These are phyloP conservation scores for Cytospora paraplurivora DNA, from an alignment of 2,329 filamentous ascomycete genomes.

Conservation along the genomic window DNA sequence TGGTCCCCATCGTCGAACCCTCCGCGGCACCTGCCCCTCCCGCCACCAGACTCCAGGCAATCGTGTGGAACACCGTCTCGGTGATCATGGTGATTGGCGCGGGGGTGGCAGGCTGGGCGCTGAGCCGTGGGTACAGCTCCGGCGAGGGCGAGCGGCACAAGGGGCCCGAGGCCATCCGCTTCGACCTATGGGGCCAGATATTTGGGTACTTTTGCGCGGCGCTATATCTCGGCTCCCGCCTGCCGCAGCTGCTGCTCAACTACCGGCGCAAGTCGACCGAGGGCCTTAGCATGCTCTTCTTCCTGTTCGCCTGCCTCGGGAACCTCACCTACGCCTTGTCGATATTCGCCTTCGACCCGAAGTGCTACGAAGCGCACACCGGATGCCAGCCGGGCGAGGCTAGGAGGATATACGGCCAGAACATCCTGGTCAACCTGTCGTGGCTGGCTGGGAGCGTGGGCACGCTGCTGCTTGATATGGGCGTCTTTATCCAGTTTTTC, in stretches of 20 bases:
- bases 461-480: slow-evolving; percentile 80
- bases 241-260: slow-evolving; percentile 91
- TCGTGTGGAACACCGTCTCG: slow-evolving; percentile 73
- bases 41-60: slow-evolving; percentile 56
- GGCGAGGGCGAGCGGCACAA: slow-evolving; percentile 47
- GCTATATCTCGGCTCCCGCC: slow-evolving; percentile 83
- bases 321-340: slow-evolving; percentile 92
- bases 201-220: slow-evolving; percentile 92
- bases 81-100: slow-evolving; percentile 82
- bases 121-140: slow-evolving; percentile 56
- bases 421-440: slow-evolving; percentile 86
- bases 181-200: slow-evolving; percentile 80
- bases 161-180: slow-evolving; percentile 52
- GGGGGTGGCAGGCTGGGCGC: slow-evolving; percentile 83
- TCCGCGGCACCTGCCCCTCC: slow-evolving; percentile 45
- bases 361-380: slow-evolving; percentile 52
- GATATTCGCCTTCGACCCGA: slow-evolving; percentile 86
- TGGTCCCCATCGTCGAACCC: slow-evolving; percentile 69
- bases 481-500: slow-evolving; percentile 91
- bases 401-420: slow-evolving; percentile 68
- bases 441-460: slow-evolving; percentile 91
- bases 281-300: slow-evolving; percentile 91
- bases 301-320: slow-evolving; percentile 92
- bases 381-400: slow-evolving; percentile 69
- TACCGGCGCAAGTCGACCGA: slow-evolving; percentile 91